These are phyloP conservation scores for Berberis vulgaris DNA, from an alignment of 164 flowering plant genomes.

Conservation along the genomic window DNA sequence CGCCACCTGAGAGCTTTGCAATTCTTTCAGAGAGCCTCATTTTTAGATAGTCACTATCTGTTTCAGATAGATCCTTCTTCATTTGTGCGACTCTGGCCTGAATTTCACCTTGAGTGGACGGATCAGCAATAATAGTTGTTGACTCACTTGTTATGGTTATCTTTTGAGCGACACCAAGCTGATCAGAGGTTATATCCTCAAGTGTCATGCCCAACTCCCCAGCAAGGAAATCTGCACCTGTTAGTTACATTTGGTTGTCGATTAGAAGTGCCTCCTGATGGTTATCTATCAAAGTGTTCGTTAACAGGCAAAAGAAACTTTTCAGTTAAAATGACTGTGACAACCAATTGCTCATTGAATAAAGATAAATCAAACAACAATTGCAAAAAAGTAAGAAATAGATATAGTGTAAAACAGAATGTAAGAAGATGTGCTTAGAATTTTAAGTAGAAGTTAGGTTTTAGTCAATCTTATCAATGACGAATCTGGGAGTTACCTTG, in stretches of 20 bases:
- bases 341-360: too few species aligned
- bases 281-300: not conserved
- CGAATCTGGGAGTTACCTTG: too few species aligned
- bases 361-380: too few species aligned
- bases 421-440: too few species aligned
- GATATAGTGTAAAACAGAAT: too few species aligned
- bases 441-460: too few species aligned
- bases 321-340: too few species aligned
- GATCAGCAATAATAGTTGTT: slow-evolving; percentile 79
- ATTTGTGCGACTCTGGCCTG: slow-evolving; percentile 79
- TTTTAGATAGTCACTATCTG: slow-evolving; percentile 47
- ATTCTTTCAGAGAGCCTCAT: slow-evolving; percentile 76
- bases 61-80: slow-evolving; percentile 77
- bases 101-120: slow-evolving; percentile 67
- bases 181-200: slow-evolving; percentile 69
- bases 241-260: slow-evolving; percentile 7
- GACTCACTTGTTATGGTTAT: slow-evolving; percentile 56
- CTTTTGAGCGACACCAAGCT: slow-evolving; percentile 80
- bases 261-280: slow-evolving; percentile 3
- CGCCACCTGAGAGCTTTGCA: slow-evolving; percentile 85
- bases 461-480: too few species aligned
- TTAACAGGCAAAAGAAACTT: too few species aligned
- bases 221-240: slow-evolving; percentile 87
- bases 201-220: slow-evolving; percentile 79
- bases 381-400: too few species aligned